phyloP scores from a whole-genome alignment of 108 stramenopile genomes.

The Discostella stelligeroides region DNA sequence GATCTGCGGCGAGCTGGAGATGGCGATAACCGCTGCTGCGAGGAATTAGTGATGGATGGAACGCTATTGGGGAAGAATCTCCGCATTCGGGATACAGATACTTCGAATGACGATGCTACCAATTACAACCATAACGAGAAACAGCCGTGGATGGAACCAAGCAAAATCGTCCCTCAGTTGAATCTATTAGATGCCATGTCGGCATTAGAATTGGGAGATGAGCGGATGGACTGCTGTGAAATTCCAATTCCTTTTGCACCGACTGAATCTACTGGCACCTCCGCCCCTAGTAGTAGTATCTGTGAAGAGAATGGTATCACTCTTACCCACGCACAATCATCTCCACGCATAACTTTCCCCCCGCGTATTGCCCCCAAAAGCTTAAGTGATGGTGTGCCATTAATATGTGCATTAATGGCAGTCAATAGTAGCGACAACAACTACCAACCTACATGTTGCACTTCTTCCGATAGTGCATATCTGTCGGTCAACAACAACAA shows the following conservation, averaged over 20 bases:
- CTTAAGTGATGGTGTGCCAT: slow-evolving; percentile 47
- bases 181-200: slow-evolving; percentile 90
- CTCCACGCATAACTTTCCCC: slow-evolving; percentile 49
- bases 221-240: slow-evolving; percentile 92
- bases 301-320: not conserved
- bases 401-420: slow-evolving; percentile 36
- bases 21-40: too few species aligned
- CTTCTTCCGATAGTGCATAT: slow-evolving; percentile 7
- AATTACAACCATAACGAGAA: slow-evolving; percentile 1
- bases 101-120: too few species aligned
- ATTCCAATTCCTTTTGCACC: slow-evolving; percentile 34
- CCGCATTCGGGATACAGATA: too few species aligned
- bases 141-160: not conserved
- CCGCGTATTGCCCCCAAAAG: slow-evolving; percentile 63
- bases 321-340: slow-evolving; percentile 20
- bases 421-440: slow-evolving; percentile 39
- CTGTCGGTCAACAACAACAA: slow-evolving; percentile 18
- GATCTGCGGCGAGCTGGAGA: too few species aligned
- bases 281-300: too few species aligned
- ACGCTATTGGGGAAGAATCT: slow-evolving; percentile 4
- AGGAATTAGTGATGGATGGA: slow-evolving; percentile 7
- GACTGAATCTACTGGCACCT: not conserved
- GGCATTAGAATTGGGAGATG: slow-evolving; percentile 87
- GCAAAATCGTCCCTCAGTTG: slow-evolving; percentile 47
- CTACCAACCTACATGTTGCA: too few species aligned